Base-by-base conservation (phyloP, 495 filamentous ascomycete genomes). In the Aspergillus baeticus region DNA sequence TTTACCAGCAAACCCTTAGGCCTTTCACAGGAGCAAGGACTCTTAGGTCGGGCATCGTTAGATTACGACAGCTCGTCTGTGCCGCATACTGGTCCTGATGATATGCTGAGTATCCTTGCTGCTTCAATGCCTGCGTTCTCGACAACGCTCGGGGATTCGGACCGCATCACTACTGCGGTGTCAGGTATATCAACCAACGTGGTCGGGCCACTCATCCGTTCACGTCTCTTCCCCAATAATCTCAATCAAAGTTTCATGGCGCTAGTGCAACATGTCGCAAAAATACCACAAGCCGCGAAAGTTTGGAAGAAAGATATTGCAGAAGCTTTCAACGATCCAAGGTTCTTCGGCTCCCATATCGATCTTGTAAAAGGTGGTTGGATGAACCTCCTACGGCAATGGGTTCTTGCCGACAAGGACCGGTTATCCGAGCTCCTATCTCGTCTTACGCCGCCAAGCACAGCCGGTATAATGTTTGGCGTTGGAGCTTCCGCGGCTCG, bases 381-480 rank as follows among this genome's bases (percentile, higher is more conserved):
- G 95, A 79, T 96, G 62, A 85, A 86, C 2, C 77, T 99, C 14
- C 68, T 97, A 18, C 85, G 83, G 39, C 89, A 96, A 65, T 95
- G 90, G 87, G 77, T 85, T 14, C 70, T 93, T 14, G 81, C 79
- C 15, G 94, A 99, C 63, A 96, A 94, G 67, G 94, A 97, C 54
- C 84, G 90, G 17, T 82, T 99, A 69, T 73, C 84, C 1, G 95
- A 98, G 53, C 72, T 96, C 3, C 68, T 98, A 13, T 77, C 81
- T 36, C 85, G 91, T 22, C 77, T 98, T 34, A 85, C 89, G 6
- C 81, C 92, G 3, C 94, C 94, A 8, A 91, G 91, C 14, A 89
- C 94, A n/a, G 95, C 94, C 0, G 95, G 94, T 14, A 96, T 98
- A 52, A 91, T 99, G 68, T 99, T 99, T 59, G 94, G 94, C 20